Percentiles rank a stretch among this genome's conserved stretches.
These are phyloP conservation scores for Erysimum cheiri DNA, from an alignment of 441 rosid species.

Conservation along the genomic window DNA sequence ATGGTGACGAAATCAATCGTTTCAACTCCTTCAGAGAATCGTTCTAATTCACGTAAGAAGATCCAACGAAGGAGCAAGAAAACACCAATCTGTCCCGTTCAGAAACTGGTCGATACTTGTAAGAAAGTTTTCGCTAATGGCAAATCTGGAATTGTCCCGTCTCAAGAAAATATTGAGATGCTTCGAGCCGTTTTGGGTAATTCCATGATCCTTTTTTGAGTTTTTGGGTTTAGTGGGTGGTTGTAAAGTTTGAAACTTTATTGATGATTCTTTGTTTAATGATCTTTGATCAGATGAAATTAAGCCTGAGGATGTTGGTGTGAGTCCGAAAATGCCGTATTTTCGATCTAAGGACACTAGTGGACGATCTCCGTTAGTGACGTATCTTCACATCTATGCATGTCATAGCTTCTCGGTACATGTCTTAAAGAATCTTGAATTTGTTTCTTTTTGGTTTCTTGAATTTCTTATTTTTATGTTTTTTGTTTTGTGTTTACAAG, in stretches of 20 bases:
- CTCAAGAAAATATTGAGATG: conserved; percentile 56
- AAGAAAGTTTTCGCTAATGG: conserved; percentile 64
- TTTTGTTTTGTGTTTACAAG: conserved; percentile 44
- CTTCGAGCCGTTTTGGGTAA: conserved; percentile 78
- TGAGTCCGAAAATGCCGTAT: conserved; percentile 57
- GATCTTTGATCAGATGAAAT: conserved; percentile 55
- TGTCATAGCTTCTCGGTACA: conserved; percentile 74
- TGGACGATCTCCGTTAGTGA: conserved; percentile 51
- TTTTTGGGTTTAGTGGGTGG: neutral
- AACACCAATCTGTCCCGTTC: conserved; percentile 53
- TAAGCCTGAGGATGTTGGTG: conserved; percentile 62
- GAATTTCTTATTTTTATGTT: neutral
- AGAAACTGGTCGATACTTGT: conserved; percentile 76
- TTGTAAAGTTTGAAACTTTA: conserved; percentile 15
- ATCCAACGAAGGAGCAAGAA: conserved; percentile 50
- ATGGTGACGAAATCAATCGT: conserved; percentile 5
- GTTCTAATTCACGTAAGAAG: conserved; percentile 53
- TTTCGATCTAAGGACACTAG: conserved; percentile 31
- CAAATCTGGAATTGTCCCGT: conserved; percentile 64
- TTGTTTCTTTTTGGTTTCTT: neutral
- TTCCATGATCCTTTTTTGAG: neutral
- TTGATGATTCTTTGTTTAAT: neutral
- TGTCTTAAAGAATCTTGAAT: conserved; percentile 12
- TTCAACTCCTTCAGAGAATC: conserved; percentile 18
- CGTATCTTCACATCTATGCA: conserved; percentile 64